phyloP scores from a whole-genome alignment of 768 basidiomycete genomes.

The Russula sp. region DNA sequence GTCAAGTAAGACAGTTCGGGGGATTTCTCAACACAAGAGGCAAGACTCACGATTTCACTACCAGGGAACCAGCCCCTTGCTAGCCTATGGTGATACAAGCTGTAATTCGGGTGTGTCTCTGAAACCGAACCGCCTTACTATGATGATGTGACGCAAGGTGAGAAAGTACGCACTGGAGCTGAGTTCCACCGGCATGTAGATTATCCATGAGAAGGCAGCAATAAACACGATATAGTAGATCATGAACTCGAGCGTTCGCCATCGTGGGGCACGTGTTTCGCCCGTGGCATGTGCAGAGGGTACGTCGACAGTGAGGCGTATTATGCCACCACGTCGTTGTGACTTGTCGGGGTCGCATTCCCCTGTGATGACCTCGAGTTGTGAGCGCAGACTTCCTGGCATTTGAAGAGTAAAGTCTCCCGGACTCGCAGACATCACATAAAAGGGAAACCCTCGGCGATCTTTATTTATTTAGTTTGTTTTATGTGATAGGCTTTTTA shows the following conservation, averaged over 20 bases:
- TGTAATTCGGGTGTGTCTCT: slow-evolving; percentile 76
- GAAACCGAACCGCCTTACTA: slow-evolving; percentile 8
- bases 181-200: slow-evolving; percentile 64
- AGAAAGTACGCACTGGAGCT: slow-evolving; percentile 60
- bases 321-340: slow-evolving; percentile 32
- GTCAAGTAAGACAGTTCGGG: neutral
- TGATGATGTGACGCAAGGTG: neutral
- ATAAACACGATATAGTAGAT: slow-evolving; percentile 60
- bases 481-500: neutral
- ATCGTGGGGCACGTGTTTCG: slow-evolving; percentile 45
- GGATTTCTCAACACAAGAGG: neutral
- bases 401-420: slow-evolving; percentile 28
- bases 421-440: slow-evolving; percentile 18
- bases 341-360: neutral
- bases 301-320: slow-evolving; percentile 50
- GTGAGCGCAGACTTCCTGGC: slow-evolving; percentile 27
- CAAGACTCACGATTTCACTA: slow-evolving; percentile 53
- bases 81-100: slow-evolving; percentile 49
- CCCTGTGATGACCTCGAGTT: slow-evolving; percentile 13
- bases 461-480: neutral
- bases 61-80: slow-evolving; percentile 79
- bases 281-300: slow-evolving; percentile 37
- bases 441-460: neutral
- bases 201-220: slow-evolving; percentile 65
- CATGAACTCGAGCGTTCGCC: slow-evolving; percentile 78